A percentile compares a stretch with the other conserved stretches of the same genome.
Evolutionary conservation across 1,284 basidiomycete species (phyloP).

Genomic region (Rhodotorula sp.): DNA sequence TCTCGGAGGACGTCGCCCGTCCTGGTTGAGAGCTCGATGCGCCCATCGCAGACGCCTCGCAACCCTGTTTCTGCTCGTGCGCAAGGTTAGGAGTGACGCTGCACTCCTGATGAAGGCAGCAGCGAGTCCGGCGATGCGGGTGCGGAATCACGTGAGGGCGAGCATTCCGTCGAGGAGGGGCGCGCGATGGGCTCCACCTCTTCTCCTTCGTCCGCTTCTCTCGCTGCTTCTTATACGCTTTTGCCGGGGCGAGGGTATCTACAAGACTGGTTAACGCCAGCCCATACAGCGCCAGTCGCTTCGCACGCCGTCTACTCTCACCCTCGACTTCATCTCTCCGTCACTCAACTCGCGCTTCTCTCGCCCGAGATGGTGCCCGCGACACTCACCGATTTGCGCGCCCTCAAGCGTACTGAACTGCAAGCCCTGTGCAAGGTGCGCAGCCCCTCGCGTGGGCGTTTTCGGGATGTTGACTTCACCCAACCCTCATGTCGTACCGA

Average conservation of each 20-base stretch:
- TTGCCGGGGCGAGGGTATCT: neutral
- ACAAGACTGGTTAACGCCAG: neutral
- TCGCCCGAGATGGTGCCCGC: neutral
- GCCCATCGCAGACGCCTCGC: too few species aligned
- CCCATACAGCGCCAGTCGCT: neutral
- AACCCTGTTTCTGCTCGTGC: too few species aligned
- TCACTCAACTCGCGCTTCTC: constrained; percentile 1
- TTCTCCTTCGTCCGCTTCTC: neutral
- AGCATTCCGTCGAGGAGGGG: neutral
- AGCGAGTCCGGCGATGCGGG: too few species aligned
- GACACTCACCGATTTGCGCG: neutral
- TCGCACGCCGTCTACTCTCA: neutral
- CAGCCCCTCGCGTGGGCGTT: neutral
- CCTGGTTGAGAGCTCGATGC: too few species aligned
- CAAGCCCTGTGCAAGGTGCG: constrained; percentile 10
- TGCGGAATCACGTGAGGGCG: too few species aligned
- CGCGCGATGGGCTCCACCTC: neutral
- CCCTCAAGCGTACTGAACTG: neutral
- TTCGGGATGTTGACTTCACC: neutral
- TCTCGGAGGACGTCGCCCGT: too few species aligned
- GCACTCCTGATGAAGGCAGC: too few species aligned
- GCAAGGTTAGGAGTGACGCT: too few species aligned
- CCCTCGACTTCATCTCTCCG: neutral
- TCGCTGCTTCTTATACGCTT: neutral
- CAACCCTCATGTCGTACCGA: too few species aligned